A percentile compares a stretch with the other conserved stretches of the same genome.
These are phyloP conservation scores for Chrysosphaeria jannelii DNA, from an alignment of 2,329 filamentous ascomycete genomes.

Conservation along the genomic window DNA sequence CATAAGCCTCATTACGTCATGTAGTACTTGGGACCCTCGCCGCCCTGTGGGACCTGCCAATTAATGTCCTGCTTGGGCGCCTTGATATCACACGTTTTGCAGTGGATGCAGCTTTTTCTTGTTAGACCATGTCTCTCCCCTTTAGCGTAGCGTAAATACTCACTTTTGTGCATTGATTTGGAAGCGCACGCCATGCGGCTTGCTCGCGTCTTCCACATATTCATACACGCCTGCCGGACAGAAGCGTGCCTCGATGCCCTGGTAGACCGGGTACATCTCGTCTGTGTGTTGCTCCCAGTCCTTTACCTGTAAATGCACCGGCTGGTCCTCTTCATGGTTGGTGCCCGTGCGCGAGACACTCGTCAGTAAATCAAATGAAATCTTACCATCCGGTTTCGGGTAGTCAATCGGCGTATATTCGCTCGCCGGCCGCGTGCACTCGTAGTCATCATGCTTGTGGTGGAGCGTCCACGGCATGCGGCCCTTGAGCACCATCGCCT, in stretches of 20 bases:
- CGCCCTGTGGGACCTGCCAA: conserved; percentile 82
- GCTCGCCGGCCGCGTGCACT: conserved; percentile 51
- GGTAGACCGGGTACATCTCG: conserved; percentile 57
- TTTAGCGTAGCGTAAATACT: conserved; percentile 17
- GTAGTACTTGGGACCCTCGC: conserved; percentile 45
- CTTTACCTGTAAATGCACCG: conserved; percentile 77
- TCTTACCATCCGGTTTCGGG: conserved; percentile 80
- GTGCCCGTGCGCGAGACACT: conserved; percentile 86
- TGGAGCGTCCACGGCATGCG: conserved; percentile 74
- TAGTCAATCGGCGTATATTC: conserved; percentile 76
- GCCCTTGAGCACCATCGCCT: conserved; percentile 67
- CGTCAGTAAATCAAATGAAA: conserved; percentile 88
- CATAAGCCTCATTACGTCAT: conserved; percentile 22
- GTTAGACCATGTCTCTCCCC: no score
- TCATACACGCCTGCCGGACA: conserved; percentile 95
- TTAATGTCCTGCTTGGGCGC: conserved; percentile 92
- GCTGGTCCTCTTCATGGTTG: conserved; percentile 96
- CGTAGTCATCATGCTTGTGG: conserved; percentile 51
- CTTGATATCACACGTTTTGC: conserved; percentile 99
- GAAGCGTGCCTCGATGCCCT: conserved; percentile 87
- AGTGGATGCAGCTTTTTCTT: conserved; percentile 61
- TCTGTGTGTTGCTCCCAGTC: conserved; percentile 82
- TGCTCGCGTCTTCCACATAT: conserved; percentile 76
- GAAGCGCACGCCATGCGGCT: conserved; percentile 70
- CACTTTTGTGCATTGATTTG: conserved; percentile 96